Evolutionary conservation across 139 green algal genomes (phyloP).

Genomic region (Volvox reticuliferus): DNA sequence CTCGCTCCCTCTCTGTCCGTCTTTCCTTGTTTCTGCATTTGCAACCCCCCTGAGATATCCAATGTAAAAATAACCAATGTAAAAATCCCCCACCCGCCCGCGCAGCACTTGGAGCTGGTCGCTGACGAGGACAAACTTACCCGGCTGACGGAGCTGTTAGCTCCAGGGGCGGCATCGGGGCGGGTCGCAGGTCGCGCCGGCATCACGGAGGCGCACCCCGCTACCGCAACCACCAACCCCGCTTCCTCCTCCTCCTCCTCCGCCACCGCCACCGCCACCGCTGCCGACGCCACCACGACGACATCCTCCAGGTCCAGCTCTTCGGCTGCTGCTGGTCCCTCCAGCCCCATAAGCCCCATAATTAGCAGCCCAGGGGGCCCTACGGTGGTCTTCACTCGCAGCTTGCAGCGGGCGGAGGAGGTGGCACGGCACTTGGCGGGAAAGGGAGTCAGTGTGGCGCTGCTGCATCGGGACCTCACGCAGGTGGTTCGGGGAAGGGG

Average conservation of each 20-base stretch:
- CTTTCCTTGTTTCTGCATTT: not conserved
- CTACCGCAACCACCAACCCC: not conserved
- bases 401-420: conserved; percentile 28
- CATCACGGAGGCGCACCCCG: not conserved
- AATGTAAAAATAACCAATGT: too few species aligned
- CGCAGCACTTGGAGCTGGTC: conserved; percentile 27
- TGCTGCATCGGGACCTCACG: conserved; percentile 86
- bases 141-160: conserved; percentile 18
- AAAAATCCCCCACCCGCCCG: too few species aligned
- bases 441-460: conserved; percentile 77
- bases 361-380: not conserved
- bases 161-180: not conserved
- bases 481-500: conserved; percentile 11
- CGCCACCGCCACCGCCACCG: not conserved
- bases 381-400: conserved; percentile 61
- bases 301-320: not conserved
- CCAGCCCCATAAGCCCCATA: not conserved
- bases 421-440: conserved; percentile 36
- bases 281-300: not conserved
- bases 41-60: not conserved
- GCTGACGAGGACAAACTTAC: conserved; percentile 4
- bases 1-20: not conserved
- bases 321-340: not conserved
- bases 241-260: not conserved
- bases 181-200: not conserved